Percentiles rank a stretch among this genome's conserved stretches.
phyloP scores from a whole-genome alignment of 2,329 filamentous ascomycete genomes.

The Whalleya microplaca region DNA sequence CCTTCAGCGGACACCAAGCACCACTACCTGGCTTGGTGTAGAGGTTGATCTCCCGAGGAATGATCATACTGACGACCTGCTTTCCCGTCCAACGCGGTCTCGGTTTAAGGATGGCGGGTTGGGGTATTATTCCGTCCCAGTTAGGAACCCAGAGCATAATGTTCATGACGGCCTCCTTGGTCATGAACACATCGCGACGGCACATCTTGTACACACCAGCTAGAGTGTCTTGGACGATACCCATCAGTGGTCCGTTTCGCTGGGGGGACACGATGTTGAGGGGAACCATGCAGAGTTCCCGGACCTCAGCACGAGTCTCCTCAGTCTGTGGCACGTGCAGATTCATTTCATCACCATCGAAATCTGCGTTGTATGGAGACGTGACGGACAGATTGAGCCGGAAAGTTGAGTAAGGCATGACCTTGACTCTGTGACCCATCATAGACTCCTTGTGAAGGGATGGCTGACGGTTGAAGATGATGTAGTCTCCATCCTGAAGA shows the following conservation, averaged over 20 bases:
- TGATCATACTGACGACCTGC: slow-evolving; percentile 92
- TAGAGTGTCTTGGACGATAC: slow-evolving; percentile 97
- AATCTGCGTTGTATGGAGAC: slow-evolving; percentile 99
- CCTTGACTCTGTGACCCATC: slow-evolving; percentile 97
- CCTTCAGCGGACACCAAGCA: slow-evolving; percentile 63
- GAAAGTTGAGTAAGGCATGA: slow-evolving; percentile 99
- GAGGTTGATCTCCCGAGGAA: slow-evolving; percentile 84
- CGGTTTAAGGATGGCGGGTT: slow-evolving; percentile 92
- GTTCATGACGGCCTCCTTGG: slow-evolving; percentile 93
- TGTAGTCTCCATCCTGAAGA: slow-evolving; percentile 92
- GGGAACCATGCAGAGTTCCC: slow-evolving; percentile 95
- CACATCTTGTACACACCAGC: slow-evolving; percentile 97
- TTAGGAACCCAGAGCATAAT: slow-evolving; percentile 96
- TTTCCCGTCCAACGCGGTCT: slow-evolving; percentile 96
- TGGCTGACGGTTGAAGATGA: slow-evolving; percentile 99
- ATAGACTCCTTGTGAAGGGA: slow-evolving; percentile 99
- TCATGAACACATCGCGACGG: slow-evolving; percentile 87
- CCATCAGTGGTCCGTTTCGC: slow-evolving; percentile 96
- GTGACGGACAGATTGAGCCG: slow-evolving; percentile 96
- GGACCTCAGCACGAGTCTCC: slow-evolving; percentile 93
- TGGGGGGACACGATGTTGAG: slow-evolving; percentile 98
- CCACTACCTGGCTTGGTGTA: slow-evolving; percentile 66
- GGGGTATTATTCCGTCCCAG: slow-evolving; percentile 94
- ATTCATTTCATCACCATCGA: slow-evolving; percentile 99
- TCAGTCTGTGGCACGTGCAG: slow-evolving; percentile 98